Base-by-base conservation (phyloP, 2,329 filamentous ascomycete genomes). In the Tricladium varicosporioides region DNA sequence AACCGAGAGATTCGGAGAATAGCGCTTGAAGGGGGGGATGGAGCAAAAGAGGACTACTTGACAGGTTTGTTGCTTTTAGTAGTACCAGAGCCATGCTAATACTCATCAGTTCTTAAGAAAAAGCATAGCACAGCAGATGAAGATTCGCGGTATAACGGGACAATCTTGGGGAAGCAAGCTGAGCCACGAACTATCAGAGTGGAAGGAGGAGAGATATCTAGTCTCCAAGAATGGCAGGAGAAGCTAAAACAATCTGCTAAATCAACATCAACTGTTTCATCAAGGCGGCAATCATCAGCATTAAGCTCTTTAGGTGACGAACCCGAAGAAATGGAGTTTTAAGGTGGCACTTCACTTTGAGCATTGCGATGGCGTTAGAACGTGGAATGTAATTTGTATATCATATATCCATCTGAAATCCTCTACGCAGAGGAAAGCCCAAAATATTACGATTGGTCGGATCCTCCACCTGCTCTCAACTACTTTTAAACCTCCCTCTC, bases 61-160 rank as follows among this genome's bases (percentile, higher is more conserved):
- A 84, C 81, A 56, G 80, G 86, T 88, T 51, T 46, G 63, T 65
- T 49, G 5, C 15, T 36, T 11, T 10, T n/a, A n/a, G n/a, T 4
- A 18, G 36, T 27, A 42, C 31, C 16, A 47, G 22, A 48, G 55
- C 51, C 7, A 13, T 51, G 22, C 52, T 67, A 53, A 69, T 48
- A 36, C 59, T 67, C 54, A 66, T 14, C 63, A 89, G 88, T 86
- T 4, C 76, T 97, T 44, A 97, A 96, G 74, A 94, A 92, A 75
- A 96, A 95, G 70, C 90, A 96, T 72, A 92, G 87, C 75, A 95
- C 94, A 66, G 89, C 88, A 0, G 90, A 89, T 60, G 91, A 95
- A 67, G 92, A 96, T 68, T 87, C 87, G 9, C 87, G 93, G 67
- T 96, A 91, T 71, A 84, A 88, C 64, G 91, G 91, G 31, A 96